Evolutionary conservation across 192 early-diverging fungal genomes (phyloP).

Genomic region (Coemansia aciculifera): DNA sequence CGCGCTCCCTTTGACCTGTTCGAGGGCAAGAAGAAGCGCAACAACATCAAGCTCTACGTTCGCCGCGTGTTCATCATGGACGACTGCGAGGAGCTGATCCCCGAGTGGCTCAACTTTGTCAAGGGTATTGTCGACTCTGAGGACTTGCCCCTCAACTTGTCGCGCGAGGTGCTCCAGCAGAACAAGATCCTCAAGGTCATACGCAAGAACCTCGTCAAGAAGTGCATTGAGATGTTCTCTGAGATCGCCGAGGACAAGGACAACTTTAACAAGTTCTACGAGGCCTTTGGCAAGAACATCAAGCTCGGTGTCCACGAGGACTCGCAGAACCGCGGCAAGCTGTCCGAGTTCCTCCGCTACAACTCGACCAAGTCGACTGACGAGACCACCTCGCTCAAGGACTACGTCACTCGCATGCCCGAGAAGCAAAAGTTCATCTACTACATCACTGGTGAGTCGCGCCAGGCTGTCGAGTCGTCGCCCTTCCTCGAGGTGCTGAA

Average conservation of each 20-base stretch:
- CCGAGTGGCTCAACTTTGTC: slow-evolving; percentile 99
- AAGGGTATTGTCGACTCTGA: slow-evolving; percentile 99
- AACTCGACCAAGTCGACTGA: slow-evolving; percentile 98
- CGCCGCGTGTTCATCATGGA: slow-evolving; percentile 99
- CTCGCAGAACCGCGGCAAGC: slow-evolving; percentile 93
- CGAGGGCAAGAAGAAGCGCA: slow-evolving; percentile 99
- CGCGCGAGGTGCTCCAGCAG: slow-evolving; percentile 99
- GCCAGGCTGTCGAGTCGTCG: slow-evolving; percentile 91
- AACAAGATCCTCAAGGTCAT: slow-evolving; percentile 99
- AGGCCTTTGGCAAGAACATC: slow-evolving; percentile 98
- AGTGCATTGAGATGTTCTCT: slow-evolving; percentile 97
- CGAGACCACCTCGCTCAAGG: slow-evolving; percentile 97
- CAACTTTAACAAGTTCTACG: slow-evolving; percentile 99
- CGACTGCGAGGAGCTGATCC: slow-evolving; percentile 99
- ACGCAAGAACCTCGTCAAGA: slow-evolving; percentile 99
- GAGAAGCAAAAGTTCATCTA: slow-evolving; percentile 99
- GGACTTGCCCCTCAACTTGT: slow-evolving; percentile 99
- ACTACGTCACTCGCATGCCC: slow-evolving; percentile 99
- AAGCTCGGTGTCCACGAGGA: slow-evolving; percentile 99
- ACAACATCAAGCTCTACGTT: slow-evolving; percentile 99
- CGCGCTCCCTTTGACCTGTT: slow-evolving; percentile 98
- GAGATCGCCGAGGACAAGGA: slow-evolving; percentile 99
- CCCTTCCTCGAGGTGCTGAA: slow-evolving; percentile 99
- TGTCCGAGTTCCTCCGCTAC: slow-evolving; percentile 96
- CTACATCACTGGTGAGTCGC: slow-evolving; percentile 97